A percentile compares a stretch with the other conserved stretches of the same genome.
Conservation (phyloP, 2,329 filamentous ascomycete species). For the Colletotrichum costaricense region DNA sequence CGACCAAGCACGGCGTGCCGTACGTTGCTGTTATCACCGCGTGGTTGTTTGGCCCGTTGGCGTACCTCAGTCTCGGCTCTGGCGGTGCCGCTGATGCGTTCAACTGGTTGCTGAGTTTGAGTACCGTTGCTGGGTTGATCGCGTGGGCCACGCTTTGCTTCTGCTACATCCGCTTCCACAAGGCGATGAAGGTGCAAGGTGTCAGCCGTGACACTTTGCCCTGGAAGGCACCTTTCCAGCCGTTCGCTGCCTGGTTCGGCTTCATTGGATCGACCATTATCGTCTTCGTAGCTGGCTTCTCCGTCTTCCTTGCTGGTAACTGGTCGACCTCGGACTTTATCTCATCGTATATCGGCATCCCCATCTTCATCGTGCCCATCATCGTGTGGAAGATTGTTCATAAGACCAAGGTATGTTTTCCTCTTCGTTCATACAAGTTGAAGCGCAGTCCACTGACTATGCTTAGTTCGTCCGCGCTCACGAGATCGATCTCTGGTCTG, state of each 20-base stretch:
- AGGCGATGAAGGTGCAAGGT: slow-evolving; percentile 53
- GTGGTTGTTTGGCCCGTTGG: slow-evolving; percentile 52
- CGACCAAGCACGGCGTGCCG: slow-evolving; percentile 52
- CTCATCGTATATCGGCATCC: slow-evolving; percentile 74
- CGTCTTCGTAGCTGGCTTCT: slow-evolving; percentile 69
- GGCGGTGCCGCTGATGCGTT: slow-evolving; percentile 60
- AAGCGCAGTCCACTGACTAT: no score
- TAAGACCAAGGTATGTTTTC: slow-evolving; percentile 25
- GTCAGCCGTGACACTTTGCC: slow-evolving; percentile 49
- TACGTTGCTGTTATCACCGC: slow-evolving; percentile 53
- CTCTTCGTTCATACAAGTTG: no score
- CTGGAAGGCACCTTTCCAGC: slow-evolving; percentile 57
- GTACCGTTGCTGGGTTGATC: slow-evolving; percentile 56
- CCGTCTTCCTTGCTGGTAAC: slow-evolving; percentile 69
- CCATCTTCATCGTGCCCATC: slow-evolving; percentile 64
- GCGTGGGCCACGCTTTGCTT: slow-evolving; percentile 57
- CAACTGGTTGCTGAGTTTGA: slow-evolving; percentile 59
- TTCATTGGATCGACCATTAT: slow-evolving; percentile 56
- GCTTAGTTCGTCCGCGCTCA: slow-evolving; percentile 39
- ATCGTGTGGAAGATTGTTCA: slow-evolving; percentile 51
- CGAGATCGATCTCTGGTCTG: slow-evolving; percentile 43
- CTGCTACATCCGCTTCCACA: slow-evolving; percentile 55
- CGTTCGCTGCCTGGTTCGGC: slow-evolving; percentile 55
- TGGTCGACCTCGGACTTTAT: slow-evolving; percentile 69
- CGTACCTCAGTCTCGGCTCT: slow-evolving; percentile 54